phyloP scores from a whole-genome alignment of 1,139 yeast species.

The Suhomyces kunorum region DNA sequence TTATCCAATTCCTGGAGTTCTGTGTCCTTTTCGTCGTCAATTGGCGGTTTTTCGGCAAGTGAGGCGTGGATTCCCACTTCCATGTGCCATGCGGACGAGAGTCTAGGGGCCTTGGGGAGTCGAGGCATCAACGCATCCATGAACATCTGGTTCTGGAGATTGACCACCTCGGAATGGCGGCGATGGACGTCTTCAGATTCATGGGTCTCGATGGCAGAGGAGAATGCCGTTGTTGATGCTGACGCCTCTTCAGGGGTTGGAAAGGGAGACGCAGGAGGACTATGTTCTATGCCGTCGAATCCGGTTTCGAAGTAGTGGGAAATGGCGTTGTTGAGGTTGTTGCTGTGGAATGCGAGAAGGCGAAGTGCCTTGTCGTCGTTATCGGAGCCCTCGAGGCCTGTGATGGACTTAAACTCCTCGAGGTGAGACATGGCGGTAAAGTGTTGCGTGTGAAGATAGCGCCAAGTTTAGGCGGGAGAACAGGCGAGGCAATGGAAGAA shows the following conservation, averaged over 20 bases:
- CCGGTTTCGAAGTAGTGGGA: slow-evolving; percentile 55
- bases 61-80: slow-evolving; percentile 49
- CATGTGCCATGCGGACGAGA: slow-evolving; percentile 45
- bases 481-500: no score
- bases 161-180: slow-evolving; percentile 19
- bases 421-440: slow-evolving; percentile 20
- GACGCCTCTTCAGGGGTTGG: not conserved
- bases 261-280: slow-evolving; percentile 4
- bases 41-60: slow-evolving; percentile 20
- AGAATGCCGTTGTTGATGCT: slow-evolving; percentile 3
- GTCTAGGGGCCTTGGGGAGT: slow-evolving; percentile 45
- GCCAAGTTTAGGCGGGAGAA: no score
- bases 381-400: slow-evolving; percentile 40
- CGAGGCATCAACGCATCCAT: slow-evolving; percentile 39
- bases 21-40: not conserved
- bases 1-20: slow-evolving; percentile 2
- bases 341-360: slow-evolving; percentile 44
- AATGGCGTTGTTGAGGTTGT: slow-evolving; percentile 53
- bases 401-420: slow-evolving; percentile 47
- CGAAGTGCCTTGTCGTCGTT: slow-evolving; percentile 37
- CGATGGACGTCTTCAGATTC: slow-evolving; percentile 10
- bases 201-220: slow-evolving; percentile 15
- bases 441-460: no score
- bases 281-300: slow-evolving; percentile 29
- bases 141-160: slow-evolving; percentile 38